Evolutionary conservation across 306 rosid species (phyloP), one percentile per base, ranked within the genome.

Genomic region (Prunus armeniaca): DNA sequence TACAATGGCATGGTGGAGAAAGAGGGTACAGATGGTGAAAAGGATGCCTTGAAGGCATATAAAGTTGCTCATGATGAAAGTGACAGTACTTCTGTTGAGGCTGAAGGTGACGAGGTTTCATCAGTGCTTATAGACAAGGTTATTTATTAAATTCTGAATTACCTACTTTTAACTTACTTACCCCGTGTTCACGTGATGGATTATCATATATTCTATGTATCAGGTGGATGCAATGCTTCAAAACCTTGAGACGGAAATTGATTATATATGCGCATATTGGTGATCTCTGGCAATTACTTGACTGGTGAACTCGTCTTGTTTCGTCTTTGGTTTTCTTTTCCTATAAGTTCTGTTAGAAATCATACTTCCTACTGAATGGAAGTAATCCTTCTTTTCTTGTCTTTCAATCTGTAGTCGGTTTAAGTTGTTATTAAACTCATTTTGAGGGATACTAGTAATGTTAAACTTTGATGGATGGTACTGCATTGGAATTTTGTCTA

Each of bases 171-270:
- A 32, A 34, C 10, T 25, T 57, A 24, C 17, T 45, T 10, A 15
- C 2, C 34, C 34, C 9, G 46, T n/a, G 24, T 68, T 17, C 61
- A 72, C 22, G 49, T 11, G 3, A 24, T 49, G 69, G 34, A 45
- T 38, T 24, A 18, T 3, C 3, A 7, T 7, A 27, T 54, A 4
- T 62, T 58, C 45, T 80, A 43, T 62, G 77, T 71, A 71, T 80
- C 51, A 94, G 97, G 98, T 94, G 72, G 97, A 94, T 84, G 84
- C 89, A 3, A 87, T 94, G 96, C 98, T 91, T 75, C 98, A 94
- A 71, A 91, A 91, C 72, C 96, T 91, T 60, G 98, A 91, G 80
- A 92, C 86, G 90, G 98, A 91, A 86, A 94, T 94, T 62, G 97
- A 91, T 82, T 91, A 91, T 24, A 97, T 91, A 94, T 89, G 97